Evolutionary conservation across 495 filamentous ascomycete species (phyloP), one percentile per base, ranked within the genome.

Genomic region (Lentithecium fluviatile): DNA sequence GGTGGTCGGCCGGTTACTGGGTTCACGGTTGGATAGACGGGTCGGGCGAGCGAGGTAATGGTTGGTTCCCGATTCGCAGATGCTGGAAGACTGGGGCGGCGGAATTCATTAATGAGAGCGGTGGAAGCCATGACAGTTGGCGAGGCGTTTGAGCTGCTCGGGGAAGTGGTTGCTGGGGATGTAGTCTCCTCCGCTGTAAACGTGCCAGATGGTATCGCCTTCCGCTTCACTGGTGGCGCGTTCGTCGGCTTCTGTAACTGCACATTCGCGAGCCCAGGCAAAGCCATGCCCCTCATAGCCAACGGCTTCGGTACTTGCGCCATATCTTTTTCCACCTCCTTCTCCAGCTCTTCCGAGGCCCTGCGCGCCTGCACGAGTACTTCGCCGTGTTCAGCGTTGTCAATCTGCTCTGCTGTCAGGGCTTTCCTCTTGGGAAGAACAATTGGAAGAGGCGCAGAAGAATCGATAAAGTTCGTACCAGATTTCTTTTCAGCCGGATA

Each of bases 391-490:
- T 64, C 64, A 49, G 67, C 68, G 47, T 65, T 65, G 42, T 58
- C 48, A 56, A 70, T 64, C 67, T 67, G 67, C 56, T 72, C 73
- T 53, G 52, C 57, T 32, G 72, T 72, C 58, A 76, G 56, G 60
- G 72, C 68, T 64, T 74, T 74, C 45, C 73, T 67, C 60, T 76
- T 76, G 2, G 73, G 72, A 34, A 74, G 52, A 48, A 68, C 45
- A 19, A 73, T 61, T 52, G 53, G 62, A 55, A 63, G 56, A 55
- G 69, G 62, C 67, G 54, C 25, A 52, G 53, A 52, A 54, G 67
- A 65, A 54, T 63, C 60, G 61, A 54, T 50, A 37, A 37, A 19
- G 24, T 56, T 62, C 60, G 65, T 68, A 64, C 56, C 64, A 52
- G 53, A 47, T 57, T 60, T 66, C 52, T 52, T 63, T 62, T 64